A percentile compares a stretch with the other conserved stretches of the same genome.
phyloP scores from a whole-genome alignment of 441 rosid genomes.

The Pelargonium cotyledonis region DNA sequence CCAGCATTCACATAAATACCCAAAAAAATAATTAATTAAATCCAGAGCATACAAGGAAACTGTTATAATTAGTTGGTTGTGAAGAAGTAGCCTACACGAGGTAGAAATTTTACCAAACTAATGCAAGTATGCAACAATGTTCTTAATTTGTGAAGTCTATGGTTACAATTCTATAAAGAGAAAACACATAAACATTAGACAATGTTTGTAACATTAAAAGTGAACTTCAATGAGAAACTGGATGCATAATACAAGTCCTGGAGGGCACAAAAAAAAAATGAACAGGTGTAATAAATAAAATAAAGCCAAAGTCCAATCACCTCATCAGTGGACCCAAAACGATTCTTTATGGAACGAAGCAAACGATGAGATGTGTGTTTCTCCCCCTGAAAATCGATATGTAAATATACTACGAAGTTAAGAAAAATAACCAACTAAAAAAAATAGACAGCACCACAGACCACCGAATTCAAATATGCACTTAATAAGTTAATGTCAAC shows the following conservation, averaged over 20 bases:
- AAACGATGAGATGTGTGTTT: constrained; percentile 75
- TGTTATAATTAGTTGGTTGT: neutral
- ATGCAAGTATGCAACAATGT: neutral
- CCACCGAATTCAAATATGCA: neutral
- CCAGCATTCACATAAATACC: no score
- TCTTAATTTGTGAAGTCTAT: neutral
- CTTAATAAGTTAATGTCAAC: neutral
- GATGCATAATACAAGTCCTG: neutral
- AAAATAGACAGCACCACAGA: constrained; percentile 7
- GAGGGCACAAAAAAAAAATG: neutral
- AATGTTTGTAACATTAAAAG: neutral
- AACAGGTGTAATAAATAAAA: neutral
- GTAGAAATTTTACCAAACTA: neutral
- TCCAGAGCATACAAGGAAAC: neutral
- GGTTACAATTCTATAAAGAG: neutral
- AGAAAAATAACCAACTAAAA: neutral
- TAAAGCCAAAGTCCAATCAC: constrained; percentile 26
- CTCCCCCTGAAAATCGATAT: constrained; percentile 56
- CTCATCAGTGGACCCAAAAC: constrained; percentile 92
- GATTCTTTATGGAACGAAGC: constrained; percentile 90
- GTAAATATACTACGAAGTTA: constrained; percentile 1
- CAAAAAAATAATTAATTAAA: neutral
- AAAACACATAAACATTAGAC: neutral
- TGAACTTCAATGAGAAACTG: neutral
- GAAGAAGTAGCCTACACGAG: neutral